Evolutionary conservation across 768 basidiomycete species (phyloP), one percentile per base, ranked within the genome.

Genomic region (Dioszegia crocea): DNA sequence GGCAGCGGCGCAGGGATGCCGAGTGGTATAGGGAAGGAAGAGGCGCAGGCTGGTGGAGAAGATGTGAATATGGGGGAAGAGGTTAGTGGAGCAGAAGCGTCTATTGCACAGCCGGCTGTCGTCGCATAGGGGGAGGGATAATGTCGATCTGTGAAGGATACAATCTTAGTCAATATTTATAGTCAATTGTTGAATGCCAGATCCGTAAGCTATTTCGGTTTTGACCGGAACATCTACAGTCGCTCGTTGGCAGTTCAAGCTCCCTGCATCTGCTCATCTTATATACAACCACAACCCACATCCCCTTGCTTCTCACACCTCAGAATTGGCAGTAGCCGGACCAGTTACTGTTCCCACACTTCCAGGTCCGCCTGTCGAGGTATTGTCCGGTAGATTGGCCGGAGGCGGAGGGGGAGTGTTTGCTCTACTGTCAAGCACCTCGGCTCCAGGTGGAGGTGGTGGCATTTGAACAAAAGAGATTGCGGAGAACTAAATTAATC

Each of bases 391-490:
- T 29, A n/a, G 26, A 23, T 19, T 3, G 6, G 17, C 16, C 49
- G 14, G n/a, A 11, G 49, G 36, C 12, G 33, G 24, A 30, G 59
- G 63, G 4, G 64, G 64, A 1, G 60, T 31, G 17, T 55, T 55
- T 6, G 67, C 67, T 36, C 65, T 39, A 39, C 60, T 62, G 29
- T 69, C 67, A 10, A 61, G 23, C 14, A 63, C 63, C 9, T 55
- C 49, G 1, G 64, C 62, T 2, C 50, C 69, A n/a, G 57, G 64
- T 6, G 64, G 60, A 6, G 71, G 71, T 10, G 71, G 63, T 1
- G 71, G 71, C 71, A 73, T 73, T 45, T 73, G 71, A 4, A 73
- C 66, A 43, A 70, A 73, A n/a, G 55, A 64, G 29, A 73, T 73
- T 0, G 68, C 62, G 12, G 68, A 73, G 64, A 73, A 73, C 71